Evolutionary conservation across 2,329 filamentous ascomycete genomes (phyloP).

Genomic region (Fusarium nanum): DNA sequence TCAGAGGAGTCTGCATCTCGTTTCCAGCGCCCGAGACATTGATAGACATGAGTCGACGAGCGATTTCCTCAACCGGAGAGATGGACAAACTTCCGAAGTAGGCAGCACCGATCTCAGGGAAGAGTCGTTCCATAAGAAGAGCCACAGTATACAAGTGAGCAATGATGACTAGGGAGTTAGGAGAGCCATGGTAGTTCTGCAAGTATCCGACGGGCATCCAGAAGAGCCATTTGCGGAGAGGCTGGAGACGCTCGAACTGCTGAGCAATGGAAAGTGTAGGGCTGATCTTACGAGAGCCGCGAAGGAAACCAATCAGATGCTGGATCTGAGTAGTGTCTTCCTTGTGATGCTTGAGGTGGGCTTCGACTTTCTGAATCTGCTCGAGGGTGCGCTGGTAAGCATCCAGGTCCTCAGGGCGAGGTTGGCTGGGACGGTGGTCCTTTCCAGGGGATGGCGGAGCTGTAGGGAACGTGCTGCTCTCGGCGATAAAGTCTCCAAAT

Average conservation of each 20-base stretch:
- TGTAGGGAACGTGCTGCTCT: slow-evolving; percentile 79
- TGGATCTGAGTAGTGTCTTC: slow-evolving; percentile 76
- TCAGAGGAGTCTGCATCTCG: slow-evolving; percentile 70
- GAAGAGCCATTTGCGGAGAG: slow-evolving; percentile 91
- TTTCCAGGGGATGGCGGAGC: slow-evolving; percentile 72
- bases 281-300: slow-evolving; percentile 77
- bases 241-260: slow-evolving; percentile 90
- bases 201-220: slow-evolving; percentile 91
- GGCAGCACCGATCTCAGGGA: slow-evolving; percentile 88
- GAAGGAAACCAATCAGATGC: slow-evolving; percentile 78
- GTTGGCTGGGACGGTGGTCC: slow-evolving; percentile 70
- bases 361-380: slow-evolving; percentile 75
- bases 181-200: slow-evolving; percentile 79
- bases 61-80: slow-evolving; percentile 86
- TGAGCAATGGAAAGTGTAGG: slow-evolving; percentile 78
- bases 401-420: slow-evolving; percentile 76
- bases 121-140: slow-evolving; percentile 87
- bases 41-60: slow-evolving; percentile 77
- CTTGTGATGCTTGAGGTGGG: slow-evolving; percentile 74
- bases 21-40: slow-evolving; percentile 69
- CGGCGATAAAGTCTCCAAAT: slow-evolving; percentile 83
- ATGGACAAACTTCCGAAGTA: slow-evolving; percentile 88
- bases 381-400: slow-evolving; percentile 74
- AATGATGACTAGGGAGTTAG: slow-evolving; percentile 83
- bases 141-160: slow-evolving; percentile 93